Evolutionary conservation across 495 filamentous ascomycete species (phyloP), one percentile per base, ranked within the genome.

Genomic region (Wilcoxina mikolae): DNA sequence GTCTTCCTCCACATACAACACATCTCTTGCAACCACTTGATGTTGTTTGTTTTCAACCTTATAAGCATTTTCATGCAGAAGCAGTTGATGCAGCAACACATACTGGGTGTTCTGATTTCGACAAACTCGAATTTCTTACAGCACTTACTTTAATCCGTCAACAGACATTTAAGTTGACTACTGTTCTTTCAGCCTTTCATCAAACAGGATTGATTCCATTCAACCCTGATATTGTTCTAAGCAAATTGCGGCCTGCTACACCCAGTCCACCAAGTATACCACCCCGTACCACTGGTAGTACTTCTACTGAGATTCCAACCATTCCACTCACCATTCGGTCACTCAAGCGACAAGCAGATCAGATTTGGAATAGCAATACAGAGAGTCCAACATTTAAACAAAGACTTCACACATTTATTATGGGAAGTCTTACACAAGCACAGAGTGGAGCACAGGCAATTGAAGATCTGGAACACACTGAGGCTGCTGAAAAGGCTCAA

Each of bases 81-180:
- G 62, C 44, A 23, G 38, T 66, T 55, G 65, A 56, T n/a, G 27
- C 1, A 24, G 58, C 29, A 31, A 64, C 53, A 28, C 53, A 26
- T 1, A 31, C 28, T 5, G 41, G 57, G 10, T 43, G 31, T 24
- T 9, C 26, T 4, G 31, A 54, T 31, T 57, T 65, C 45, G 33
- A 65, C 46, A 65, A 65, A 53, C 17, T 45, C 5, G 58, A 61
- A 43, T 65, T 65, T 56, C n/a, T 65, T 10, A 18, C 4, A 28
- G 31, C 46, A 3, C 26, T 60, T 50, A 20, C 9, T 2, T 22
- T 18, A 0, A 60, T 60, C 18, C 54, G 58, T 4, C 2, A 20
- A 41, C 18, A 33, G 7, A 51, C 53, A 22, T 53, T 57, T n/a
- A 62, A 60, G 3, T 0, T 15, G 20, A 20, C 42, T 11, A 54